phyloP scores from a whole-genome alignment of 352 stramenopile genomes.

The Lagenidium giganteum region DNA sequence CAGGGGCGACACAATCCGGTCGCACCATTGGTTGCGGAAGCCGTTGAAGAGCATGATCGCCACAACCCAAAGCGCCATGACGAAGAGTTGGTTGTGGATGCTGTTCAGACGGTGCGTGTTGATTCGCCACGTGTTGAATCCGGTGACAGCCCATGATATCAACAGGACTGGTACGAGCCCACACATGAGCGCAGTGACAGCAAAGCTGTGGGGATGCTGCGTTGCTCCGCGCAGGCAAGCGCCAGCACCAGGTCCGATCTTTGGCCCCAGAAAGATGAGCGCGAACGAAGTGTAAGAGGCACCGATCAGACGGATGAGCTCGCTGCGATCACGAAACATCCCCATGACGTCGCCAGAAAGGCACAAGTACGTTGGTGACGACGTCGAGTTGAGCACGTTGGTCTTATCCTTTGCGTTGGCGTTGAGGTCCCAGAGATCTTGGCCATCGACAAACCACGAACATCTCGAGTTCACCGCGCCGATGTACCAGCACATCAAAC shows the following conservation, averaged over 20 bases:
- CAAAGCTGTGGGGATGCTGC: no score
- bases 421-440: constrained; percentile 11
- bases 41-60: no score
- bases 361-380: constrained; percentile 16
- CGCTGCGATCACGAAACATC: constrained; percentile 1
- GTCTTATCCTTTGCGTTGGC: not conserved
- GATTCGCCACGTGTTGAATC: no score
- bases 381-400: not conserved
- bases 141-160: no score
- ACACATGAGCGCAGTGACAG: no score
- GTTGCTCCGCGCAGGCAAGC: no score
- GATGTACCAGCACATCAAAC: not conserved
- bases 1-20: no score
- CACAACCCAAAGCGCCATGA: constrained; percentile 1
- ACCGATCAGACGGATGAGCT: constrained; percentile 6
- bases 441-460: constrained; percentile 1
- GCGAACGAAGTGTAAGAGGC: constrained; percentile 19
- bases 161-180: no score
- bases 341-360: constrained; percentile 5
- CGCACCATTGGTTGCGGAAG: no score
- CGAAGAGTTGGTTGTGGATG: constrained; percentile 9
- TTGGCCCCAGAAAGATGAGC: constrained; percentile 15
- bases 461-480: not conserved
- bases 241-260: no score
- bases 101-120: no score